Conservation (phyloP, 768 basidiomycete genomes). For the Phlebiopsis flavidoalba region DNA sequence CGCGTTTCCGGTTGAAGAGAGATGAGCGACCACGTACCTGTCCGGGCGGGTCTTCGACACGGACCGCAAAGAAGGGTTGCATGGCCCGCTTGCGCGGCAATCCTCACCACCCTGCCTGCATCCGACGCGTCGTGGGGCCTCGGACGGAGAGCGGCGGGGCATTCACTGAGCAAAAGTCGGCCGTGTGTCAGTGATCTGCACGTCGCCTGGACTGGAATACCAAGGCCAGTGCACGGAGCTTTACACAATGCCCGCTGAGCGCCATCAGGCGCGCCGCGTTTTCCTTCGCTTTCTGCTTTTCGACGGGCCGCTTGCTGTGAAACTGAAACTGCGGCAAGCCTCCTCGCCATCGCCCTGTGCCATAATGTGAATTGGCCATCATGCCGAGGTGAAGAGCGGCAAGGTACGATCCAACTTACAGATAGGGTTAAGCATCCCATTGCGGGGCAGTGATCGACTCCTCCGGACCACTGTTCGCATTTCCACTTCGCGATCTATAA, state of each 20-base stretch:
- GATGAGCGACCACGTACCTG: background rate
- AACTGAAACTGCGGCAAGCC: constrained; percentile 13
- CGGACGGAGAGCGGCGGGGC: background rate
- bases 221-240: too few species aligned
- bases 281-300: constrained; percentile 24
- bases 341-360: constrained; percentile 15
- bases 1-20: background rate
- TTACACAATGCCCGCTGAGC: constrained; percentile 20
- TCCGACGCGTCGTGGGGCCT: background rate
- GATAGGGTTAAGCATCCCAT: constrained; percentile 17
- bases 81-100: background rate
- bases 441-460: constrained; percentile 16
- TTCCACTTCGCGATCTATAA: constrained; percentile 14
- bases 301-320: constrained; percentile 4
- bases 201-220: background rate
- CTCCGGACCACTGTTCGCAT: constrained; percentile 9
- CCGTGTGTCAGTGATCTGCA: background rate
- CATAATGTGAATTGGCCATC: background rate
- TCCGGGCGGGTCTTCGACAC: background rate
- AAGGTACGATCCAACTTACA: constrained; percentile 13
- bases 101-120: background rate
- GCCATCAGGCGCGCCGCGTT: constrained; percentile 18
- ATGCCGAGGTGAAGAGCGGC: too few species aligned
- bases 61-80: background rate
- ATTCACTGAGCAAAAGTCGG: background rate